Conservation (phyloP, 805 yeast genomes). For the Hanseniaspora mollemarum region DNA sequence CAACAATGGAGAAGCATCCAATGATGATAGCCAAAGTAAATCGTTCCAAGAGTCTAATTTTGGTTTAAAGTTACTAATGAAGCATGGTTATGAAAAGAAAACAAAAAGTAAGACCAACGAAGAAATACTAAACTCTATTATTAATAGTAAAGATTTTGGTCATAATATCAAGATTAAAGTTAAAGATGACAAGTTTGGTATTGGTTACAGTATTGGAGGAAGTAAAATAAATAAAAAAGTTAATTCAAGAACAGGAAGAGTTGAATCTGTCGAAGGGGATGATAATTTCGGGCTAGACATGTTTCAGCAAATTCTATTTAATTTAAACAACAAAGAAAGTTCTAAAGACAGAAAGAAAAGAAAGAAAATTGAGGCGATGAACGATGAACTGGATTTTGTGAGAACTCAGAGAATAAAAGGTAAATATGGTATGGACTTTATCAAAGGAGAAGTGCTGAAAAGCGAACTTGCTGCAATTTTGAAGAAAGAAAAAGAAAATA, state of each 20-base stretch:
- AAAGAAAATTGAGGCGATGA: slow-evolving; percentile 36
- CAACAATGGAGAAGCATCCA: not conserved
- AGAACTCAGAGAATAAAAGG: slow-evolving; percentile 63
- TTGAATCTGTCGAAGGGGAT: slow-evolving; percentile 31
- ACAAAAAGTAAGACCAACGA: slow-evolving; percentile 10
- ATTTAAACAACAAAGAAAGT: slow-evolving; percentile 70
- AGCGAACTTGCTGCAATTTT: slow-evolving; percentile 35
- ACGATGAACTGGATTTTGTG: slow-evolving; percentile 55
- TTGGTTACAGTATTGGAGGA: slow-evolving; percentile 39
- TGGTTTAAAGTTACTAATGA: slow-evolving; percentile 12
- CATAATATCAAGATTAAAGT: slow-evolving; percentile 59
- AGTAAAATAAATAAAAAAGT: slow-evolving; percentile 50
- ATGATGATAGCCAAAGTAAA: not conserved
- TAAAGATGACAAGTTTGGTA: slow-evolving; percentile 73
- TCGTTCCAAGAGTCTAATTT: slow-evolving; percentile 14
- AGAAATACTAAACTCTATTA: slow-evolving; percentile 14
- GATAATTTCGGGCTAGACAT: slow-evolving; percentile 82
- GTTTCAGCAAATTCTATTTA: slow-evolving; percentile 79
- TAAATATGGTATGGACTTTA: slow-evolving; percentile 78
- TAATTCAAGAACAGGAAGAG: slow-evolving; percentile 15
- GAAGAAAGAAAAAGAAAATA: slow-evolving; percentile 20
- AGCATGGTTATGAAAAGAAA: slow-evolving; percentile 14
- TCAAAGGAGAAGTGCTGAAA: slow-evolving; percentile 68
- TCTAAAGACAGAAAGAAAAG: slow-evolving; percentile 13
- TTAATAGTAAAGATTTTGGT: slow-evolving; percentile 15